Evolutionary conservation across 371 early-diverging fungal species (phyloP).

Genomic region (Entomophthora muscae): DNA sequence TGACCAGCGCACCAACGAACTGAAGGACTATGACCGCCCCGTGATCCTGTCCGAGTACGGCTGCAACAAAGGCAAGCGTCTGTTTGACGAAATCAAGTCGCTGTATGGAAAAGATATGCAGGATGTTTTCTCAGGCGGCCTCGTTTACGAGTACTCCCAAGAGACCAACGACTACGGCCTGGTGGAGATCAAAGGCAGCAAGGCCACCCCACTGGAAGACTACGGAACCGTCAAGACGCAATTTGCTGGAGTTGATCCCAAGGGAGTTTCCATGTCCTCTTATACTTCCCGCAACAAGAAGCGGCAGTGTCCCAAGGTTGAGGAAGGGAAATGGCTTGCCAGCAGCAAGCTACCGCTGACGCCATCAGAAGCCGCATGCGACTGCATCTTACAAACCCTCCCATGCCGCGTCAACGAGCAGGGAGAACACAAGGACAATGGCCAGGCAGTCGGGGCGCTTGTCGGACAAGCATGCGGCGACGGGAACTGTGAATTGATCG

Average conservation of each 20-base stretch:
- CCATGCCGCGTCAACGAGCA: not conserved
- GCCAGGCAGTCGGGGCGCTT: not conserved
- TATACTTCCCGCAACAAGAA: not conserved
- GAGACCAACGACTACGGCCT: slow-evolving; percentile 64
- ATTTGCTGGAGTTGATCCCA: not conserved
- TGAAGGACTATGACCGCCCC: slow-evolving; percentile 30
- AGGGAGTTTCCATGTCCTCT: not conserved
- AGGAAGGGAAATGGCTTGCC: slow-evolving; percentile 28
- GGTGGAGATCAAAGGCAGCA: slow-evolving; percentile 15
- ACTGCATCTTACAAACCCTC: slow-evolving; percentile 25
- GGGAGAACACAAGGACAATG: not conserved
- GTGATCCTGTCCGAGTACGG: slow-evolving; percentile 47
- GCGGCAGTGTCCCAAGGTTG: not conserved
- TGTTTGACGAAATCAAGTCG: slow-evolving; percentile 28
- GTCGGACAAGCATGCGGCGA: not conserved
- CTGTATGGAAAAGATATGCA: slow-evolving; percentile 53
- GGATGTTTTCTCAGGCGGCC: slow-evolving; percentile 46
- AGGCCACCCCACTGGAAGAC: not conserved
- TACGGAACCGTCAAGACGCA: not conserved
- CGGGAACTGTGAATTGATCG: not conserved
- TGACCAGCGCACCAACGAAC: slow-evolving; percentile 31
- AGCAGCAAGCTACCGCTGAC: slow-evolving; percentile 41
- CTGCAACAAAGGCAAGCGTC: slow-evolving; percentile 32
- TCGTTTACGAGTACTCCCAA: slow-evolving; percentile 64
- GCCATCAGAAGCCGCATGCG: slow-evolving; percentile 42